phyloP scores from a whole-genome alignment of 306 rosid genomes.

The Quercus parvula region DNA sequence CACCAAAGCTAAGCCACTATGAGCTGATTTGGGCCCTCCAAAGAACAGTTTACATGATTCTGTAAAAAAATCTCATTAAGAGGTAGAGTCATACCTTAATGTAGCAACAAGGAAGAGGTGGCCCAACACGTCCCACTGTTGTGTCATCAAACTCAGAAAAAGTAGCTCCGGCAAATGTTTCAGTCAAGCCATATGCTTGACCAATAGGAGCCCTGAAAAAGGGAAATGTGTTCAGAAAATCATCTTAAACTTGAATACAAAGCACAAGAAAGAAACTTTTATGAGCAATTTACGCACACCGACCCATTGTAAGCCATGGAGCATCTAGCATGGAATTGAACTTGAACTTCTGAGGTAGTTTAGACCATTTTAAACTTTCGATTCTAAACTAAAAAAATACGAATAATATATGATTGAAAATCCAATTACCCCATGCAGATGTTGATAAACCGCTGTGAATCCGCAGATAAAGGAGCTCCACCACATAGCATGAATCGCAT shows the following conservation, averaged over 20 bases:
- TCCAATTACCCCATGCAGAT: slow-evolving; percentile 82
- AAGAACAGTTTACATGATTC: not conserved
- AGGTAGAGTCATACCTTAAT: slow-evolving; percentile 49
- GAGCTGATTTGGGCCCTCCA: not conserved
- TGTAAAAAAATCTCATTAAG: not conserved
- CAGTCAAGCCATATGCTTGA: slow-evolving; percentile 96
- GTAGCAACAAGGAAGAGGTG: slow-evolving; percentile 84
- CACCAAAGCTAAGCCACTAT: not conserved
- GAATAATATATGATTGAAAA: not conserved
- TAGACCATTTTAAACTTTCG: not conserved
- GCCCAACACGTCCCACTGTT: slow-evolving; percentile 93
- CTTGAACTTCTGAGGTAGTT: not conserved
- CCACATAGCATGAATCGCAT: slow-evolving; percentile 79
- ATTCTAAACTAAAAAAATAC: not conserved
- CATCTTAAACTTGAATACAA: slow-evolving; percentile 1
- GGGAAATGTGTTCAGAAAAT: slow-evolving; percentile 12
- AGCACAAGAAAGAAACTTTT: not conserved
- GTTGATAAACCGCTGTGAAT: slow-evolving; percentile 80
- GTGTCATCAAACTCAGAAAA: slow-evolving; percentile 84
- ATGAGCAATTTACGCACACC: not conserved
- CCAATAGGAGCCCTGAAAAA: slow-evolving; percentile 80
- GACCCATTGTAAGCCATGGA: not conserved
- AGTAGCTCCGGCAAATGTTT: slow-evolving; percentile 96
- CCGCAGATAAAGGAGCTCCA: slow-evolving; percentile 90
- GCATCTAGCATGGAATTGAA: not conserved